Base-by-base conservation (phyloP, 306 rosid species). In the Citrullus amarus region DNA sequence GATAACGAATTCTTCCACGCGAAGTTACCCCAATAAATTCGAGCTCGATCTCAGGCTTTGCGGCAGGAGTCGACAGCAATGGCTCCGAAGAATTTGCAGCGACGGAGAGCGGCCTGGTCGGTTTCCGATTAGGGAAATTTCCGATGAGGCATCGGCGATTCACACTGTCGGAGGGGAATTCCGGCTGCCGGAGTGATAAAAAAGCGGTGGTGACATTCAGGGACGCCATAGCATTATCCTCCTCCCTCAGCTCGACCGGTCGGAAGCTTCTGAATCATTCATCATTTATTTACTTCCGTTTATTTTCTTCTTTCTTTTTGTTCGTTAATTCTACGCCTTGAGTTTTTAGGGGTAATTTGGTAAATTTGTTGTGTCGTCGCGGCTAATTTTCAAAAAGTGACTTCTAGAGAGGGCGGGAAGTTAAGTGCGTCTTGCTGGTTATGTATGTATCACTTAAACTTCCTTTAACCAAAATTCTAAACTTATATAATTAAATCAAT, bases 1-100 rank as follows among this genome's bases (percentile, higher is more conserved):
- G 9, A 77, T 12, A 72, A 50, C 6, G 28, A 72, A 72, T 1
- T 48, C 77, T 28, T 28, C 36, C 22, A 72, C 59, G 36, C 25
- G 20, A 44, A 46, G 51, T 50, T 84, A 92, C 98, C 93, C 84
- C 95, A 1, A 90, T 78, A 87, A 94, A 94, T 25, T 92, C 93
- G 17, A 94, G 94, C 76, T 90, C 91, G 81, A 94, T 90, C 75
- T 89, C 88, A 0, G 89, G 89, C 66, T 83, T 84, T 68, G 75
- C 67, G 0, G 83, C 80, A 16, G 86, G 83, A 79, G 76, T 81
- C 17, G 86, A 66, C 22, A 82, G 84, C 20, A 59, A n/a, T 41
- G 65, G 59, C 55, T 85, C 82, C 28, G 74, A 78, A 6, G 89
- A 83, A 41, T 51, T 61, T 9, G 86, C 67, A 2, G 90, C 88